Conservation (phyloP, 1,284 basidiomycete species). For the Lignosus rhinocerotis region DNA sequence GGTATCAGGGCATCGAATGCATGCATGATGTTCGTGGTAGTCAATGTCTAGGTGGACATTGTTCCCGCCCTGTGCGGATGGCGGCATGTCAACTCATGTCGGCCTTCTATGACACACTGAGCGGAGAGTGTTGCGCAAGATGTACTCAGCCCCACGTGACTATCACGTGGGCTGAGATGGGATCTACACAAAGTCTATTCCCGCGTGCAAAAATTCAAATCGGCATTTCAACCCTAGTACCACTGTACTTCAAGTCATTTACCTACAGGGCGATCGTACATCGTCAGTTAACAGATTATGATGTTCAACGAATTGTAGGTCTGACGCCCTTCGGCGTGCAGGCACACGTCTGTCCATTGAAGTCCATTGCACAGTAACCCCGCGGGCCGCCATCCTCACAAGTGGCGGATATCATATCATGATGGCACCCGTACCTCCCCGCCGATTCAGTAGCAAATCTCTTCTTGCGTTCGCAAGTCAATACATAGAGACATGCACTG, state of each 20-base stretch:
- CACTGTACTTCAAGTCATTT: not conserved
- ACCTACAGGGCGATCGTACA: not conserved
- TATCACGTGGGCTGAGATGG: not conserved
- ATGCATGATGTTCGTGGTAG: slow-evolving; percentile 19
- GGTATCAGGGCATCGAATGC: slow-evolving; percentile 1
- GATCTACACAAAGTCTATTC: slow-evolving; percentile 3
- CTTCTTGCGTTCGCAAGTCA: not conserved
- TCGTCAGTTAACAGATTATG: too few relatives aligned
- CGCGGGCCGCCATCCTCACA: too few relatives aligned
- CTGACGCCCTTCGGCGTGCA: too few relatives aligned
- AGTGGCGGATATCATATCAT: too few relatives aligned
- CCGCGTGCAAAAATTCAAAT: not conserved
- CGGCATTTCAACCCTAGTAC: not conserved
- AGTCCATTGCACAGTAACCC: too few relatives aligned
- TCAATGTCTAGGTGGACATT: slow-evolving; percentile 1
- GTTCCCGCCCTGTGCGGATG: not conserved
- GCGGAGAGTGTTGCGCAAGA: slow-evolving; percentile 13
- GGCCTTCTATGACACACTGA: slow-evolving; percentile 4
- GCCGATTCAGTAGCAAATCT: not conserved
- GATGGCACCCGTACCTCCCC: not conserved
- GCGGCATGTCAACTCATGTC: not conserved
- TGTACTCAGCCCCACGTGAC: slow-evolving; percentile 5
- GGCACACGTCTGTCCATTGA: too few relatives aligned
- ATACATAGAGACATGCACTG: not conserved
- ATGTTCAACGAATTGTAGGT: too few relatives aligned